Conservation (phyloP, 306 rosid genomes). For the Ceratonia siliqua region DNA sequence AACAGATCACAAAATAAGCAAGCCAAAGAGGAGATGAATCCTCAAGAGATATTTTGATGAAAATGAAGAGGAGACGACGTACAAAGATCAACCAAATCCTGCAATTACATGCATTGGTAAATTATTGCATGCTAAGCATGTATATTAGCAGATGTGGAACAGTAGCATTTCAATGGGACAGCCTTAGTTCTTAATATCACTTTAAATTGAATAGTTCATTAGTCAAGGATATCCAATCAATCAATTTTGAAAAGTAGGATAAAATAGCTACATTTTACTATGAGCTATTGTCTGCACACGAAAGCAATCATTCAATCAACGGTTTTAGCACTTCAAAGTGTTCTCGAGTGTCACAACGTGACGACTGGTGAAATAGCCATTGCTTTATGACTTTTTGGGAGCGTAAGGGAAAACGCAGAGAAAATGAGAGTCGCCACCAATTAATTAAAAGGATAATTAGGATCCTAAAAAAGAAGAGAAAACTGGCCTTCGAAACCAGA, state of each 20-base stretch:
- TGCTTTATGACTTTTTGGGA: no score
- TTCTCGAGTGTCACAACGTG: not conserved
- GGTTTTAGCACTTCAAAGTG: not conserved
- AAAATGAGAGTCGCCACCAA: no score
- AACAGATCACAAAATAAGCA: not conserved
- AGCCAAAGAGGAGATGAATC: not conserved
- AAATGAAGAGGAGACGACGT: not conserved
- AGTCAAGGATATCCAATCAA: not conserved
- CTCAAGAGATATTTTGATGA: not conserved
- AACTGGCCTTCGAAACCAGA: no score
- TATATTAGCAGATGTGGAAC: not conserved
- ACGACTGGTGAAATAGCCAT: no score
- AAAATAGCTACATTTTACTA: not conserved
- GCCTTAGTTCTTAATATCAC: not conserved
- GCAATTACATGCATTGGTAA: not conserved
- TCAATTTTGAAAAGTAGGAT: not conserved
- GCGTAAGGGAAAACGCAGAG: no score
- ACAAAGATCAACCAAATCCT: not conserved
- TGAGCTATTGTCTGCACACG: not conserved
- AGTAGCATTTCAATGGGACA: not conserved
- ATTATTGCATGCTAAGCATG: not conserved
- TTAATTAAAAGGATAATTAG: no score
- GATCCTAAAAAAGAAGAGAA: no score
- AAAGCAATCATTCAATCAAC: not conserved
- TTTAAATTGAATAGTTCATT: not conserved